Base-by-base conservation (phyloP, 2,329 filamentous ascomycete species). In the Sphaerostilbella broomeana region DNA sequence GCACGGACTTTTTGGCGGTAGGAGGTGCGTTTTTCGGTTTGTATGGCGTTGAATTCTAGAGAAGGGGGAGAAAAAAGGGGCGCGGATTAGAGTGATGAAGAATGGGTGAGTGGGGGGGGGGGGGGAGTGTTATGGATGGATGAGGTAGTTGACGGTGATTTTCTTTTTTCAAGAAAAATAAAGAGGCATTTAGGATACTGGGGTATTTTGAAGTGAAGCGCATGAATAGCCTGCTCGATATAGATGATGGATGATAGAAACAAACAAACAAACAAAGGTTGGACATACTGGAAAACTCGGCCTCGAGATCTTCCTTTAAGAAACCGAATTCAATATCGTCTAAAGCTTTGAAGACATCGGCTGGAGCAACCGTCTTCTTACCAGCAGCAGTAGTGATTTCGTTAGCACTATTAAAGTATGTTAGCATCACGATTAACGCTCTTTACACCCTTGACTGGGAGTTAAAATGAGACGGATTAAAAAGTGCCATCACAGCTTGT, bases 321-420 rank as follows among this genome's bases (percentile, higher is more conserved):
- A 89, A 88, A n/a, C 70, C 71, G 34, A 86, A 86, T 58, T 90
- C 86, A 32, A 81, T 75, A 25, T 86, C 81, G n/a, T 84, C 78
- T 32, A 92, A 70, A 1, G 84, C 85, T 35, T 79, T 78, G 54
- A 89, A 79, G 27, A 92, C 83, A 56, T 90, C 84, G 27, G 73
- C 71, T 1, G 84, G 83, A 52, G 77, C 73, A 51, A 92, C 83
- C 0, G 84, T 90, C 66, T 89, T 89, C 58, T 87, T 84, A 57
- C 75, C 75, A n/a, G 73, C 71, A 34, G 64, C 64, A 37, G 72
- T 60, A 6, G 85, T 85, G 52, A 79, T 72, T 51, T 86, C 81
- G 51, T 86, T 87, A 30, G 86, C 82, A 46, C 84, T 89, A 46
- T 10, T 7, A 19, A 9, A 25, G 11, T 37, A 26, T 16, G 10